Evolutionary conservation across 2,329 filamentous ascomycete genomes (phyloP).

Genomic region (Aspergillus novoparasiticus): DNA sequence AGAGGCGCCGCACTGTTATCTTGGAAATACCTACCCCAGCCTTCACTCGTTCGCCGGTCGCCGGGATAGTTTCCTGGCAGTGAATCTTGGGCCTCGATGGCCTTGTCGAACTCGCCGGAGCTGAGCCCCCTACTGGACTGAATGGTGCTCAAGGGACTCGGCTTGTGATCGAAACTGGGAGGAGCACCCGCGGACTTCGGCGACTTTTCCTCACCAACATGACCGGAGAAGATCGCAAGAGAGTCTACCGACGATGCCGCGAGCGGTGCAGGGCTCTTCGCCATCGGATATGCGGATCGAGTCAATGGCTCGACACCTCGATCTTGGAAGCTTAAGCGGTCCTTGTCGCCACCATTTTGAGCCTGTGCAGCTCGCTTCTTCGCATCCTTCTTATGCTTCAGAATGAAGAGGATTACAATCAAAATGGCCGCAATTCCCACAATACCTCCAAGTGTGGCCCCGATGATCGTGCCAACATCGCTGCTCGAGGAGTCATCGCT

Average conservation of each 20-base stretch:
- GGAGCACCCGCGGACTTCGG: conserved; percentile 27
- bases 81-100: conserved; percentile 19
- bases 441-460: conserved; percentile 80
- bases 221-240: conserved; percentile 45
- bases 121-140: conserved; percentile 30
- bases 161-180: conserved; percentile 24
- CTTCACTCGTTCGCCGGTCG: conserved; percentile 49
- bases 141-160: conserved; percentile 33
- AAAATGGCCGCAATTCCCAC: conserved; percentile 72
- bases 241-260: conserved; percentile 41
- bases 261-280: conserved; percentile 41
- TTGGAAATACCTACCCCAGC: conserved; percentile 54
- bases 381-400: conserved; percentile 63
- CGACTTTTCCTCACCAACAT: conserved; percentile 34
- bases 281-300: conserved; percentile 48
- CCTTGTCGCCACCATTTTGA: conserved; percentile 58
- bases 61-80: conserved; percentile 27
- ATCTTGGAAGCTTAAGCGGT: conserved; percentile 51
- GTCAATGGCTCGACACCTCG: conserved; percentile 48
- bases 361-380: conserved; percentile 49
- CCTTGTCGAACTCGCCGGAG: conserved; percentile 22
- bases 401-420: conserved; percentile 69
- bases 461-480: conserved; percentile 65
- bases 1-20: conserved; percentile 34
- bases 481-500: conserved; percentile 32